Conservation (phyloP, 2,329 filamentous ascomycete genomes). For the Escovopsis sp. region DNA sequence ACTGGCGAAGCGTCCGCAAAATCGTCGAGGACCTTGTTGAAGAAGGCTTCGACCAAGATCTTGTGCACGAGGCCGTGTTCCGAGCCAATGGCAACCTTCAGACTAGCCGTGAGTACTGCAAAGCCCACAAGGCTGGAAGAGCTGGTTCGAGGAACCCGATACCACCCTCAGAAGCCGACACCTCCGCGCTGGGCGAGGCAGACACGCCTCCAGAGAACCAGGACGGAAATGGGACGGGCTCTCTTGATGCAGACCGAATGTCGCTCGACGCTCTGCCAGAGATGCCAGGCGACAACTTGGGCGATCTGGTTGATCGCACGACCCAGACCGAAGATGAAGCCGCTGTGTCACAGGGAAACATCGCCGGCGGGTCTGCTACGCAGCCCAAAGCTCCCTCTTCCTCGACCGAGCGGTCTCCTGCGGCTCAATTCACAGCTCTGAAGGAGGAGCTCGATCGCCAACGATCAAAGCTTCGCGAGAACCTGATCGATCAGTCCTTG, state of each 20-base stretch:
- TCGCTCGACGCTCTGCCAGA: conserved; percentile 21
- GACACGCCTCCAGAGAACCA: conserved; percentile 8
- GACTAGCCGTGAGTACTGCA: conserved; percentile 61
- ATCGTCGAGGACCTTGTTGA: conserved; percentile 19
- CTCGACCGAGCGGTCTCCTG: conserved; percentile 7
- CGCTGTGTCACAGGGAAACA: conserved; percentile 4
- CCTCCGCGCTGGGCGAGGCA: conserved; percentile 16
- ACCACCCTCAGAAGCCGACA: conserved; percentile 41
- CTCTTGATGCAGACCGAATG: conserved; percentile 23
- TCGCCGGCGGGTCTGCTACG: conserved; percentile 9
- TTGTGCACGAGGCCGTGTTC: conserved; percentile 69
- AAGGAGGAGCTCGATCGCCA: conserved; percentile 69
- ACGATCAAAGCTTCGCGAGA: conserved; percentile 55
- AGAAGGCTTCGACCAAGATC: conserved; percentile 31
- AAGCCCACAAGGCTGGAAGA: conserved; percentile 41
- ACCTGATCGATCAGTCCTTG: conserved; percentile 77
- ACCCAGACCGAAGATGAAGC: conserved; percentile 10
- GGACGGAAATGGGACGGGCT: conserved; percentile 12
- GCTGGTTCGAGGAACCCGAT: conserved; percentile 53
- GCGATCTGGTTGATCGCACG: conserved; percentile 14
- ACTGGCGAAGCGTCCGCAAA: conserved; percentile 25
- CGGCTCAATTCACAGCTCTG: conserved; percentile 18
- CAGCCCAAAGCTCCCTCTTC: conserved; percentile 1
- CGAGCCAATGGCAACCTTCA: conserved; percentile 55
- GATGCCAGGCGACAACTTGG: conserved; percentile 14